Conservation (phyloP, 257 asterid species). For the Ocimum tenuiflorum region DNA sequence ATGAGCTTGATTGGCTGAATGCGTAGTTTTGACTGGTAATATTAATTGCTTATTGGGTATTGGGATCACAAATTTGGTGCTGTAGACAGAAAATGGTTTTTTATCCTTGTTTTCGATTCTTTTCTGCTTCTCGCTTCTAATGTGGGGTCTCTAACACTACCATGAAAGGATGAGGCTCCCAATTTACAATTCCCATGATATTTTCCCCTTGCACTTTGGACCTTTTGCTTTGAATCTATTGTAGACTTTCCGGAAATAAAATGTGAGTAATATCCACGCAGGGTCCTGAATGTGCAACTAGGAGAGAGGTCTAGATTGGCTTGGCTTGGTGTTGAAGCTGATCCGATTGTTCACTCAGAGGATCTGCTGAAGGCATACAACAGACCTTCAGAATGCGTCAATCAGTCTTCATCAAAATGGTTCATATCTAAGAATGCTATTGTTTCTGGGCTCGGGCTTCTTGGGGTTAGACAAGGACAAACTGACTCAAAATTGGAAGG, state of each 20-base stretch:
- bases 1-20: slow-evolving; percentile 6
- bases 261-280: slow-evolving; percentile 27
- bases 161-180: neutral
- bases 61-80: no score
- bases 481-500: slow-evolving; percentile 33
- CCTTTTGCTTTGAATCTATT: neutral
- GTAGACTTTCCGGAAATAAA: neutral
- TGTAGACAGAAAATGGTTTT: neutral
- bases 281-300: slow-evolving; percentile 70
- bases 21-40: no score
- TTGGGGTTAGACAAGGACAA: slow-evolving; percentile 68
- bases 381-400: slow-evolving; percentile 58
- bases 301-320: slow-evolving; percentile 88
- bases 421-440: slow-evolving; percentile 78
- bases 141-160: neutral
- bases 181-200: neutral
- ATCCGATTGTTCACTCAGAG: slow-evolving; percentile 71
- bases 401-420: slow-evolving; percentile 73
- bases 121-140: no score
- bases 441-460: slow-evolving; percentile 87
- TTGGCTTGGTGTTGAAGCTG: slow-evolving; percentile 94
- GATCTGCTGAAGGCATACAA: slow-evolving; percentile 72
- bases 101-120: neutral
- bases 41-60: no score
- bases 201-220: neutral